These are phyloP conservation scores for Ceratobasidium sp. DNA, from an alignment of 1,284 basidiomycete species.

Conservation along the genomic window DNA sequence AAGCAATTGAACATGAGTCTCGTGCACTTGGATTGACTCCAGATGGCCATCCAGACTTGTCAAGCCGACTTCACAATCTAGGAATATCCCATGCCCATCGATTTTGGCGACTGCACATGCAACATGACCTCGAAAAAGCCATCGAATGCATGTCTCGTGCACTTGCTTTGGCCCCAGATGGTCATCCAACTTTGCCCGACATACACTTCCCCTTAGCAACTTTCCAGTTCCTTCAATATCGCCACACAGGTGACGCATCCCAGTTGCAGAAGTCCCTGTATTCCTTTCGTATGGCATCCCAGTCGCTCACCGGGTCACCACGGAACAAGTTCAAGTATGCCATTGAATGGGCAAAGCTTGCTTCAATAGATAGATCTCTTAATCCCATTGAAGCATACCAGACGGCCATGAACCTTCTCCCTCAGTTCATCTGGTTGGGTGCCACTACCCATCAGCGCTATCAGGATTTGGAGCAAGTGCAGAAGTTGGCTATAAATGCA, in stretches of 20 bases:
- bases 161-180: neutral
- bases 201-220: too few relatives aligned
- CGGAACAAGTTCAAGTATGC: too few relatives aligned
- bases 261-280: neutral
- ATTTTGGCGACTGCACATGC: neutral
- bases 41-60: neutral
- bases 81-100: neutral
- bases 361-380: neutral
- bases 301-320: too few relatives aligned
- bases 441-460: slow-evolving; percentile 1
- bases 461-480: neutral
- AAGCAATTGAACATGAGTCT: neutral
- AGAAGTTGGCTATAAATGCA: slow-evolving; percentile 1
- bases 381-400: neutral
- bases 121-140: neutral
- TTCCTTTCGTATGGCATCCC: neutral
- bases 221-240: neutral
- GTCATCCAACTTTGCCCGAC: neutral
- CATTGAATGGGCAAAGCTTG: too few relatives aligned
- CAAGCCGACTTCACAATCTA: neutral
- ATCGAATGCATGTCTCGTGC: neutral
- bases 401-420: neutral
- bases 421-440: neutral
- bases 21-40: neutral
- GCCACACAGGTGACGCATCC: neutral